These are phyloP conservation scores for Parmelia sp. DNA, from an alignment of 495 filamentous ascomycete genomes.

Conservation along the genomic window DNA sequence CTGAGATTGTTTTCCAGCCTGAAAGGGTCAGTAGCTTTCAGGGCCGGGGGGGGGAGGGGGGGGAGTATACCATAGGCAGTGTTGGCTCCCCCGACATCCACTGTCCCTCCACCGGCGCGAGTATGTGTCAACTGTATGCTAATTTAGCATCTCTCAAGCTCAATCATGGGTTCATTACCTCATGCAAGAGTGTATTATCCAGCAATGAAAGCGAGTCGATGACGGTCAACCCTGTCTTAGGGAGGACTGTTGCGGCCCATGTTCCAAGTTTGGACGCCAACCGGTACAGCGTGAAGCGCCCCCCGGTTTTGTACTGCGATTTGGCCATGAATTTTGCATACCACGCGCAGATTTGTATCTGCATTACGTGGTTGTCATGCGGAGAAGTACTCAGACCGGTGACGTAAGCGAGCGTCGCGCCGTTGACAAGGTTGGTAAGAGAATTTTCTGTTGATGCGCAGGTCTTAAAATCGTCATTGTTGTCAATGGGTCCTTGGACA, in stretches of 20 bases:
- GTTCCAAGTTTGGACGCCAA: not conserved
- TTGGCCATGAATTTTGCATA: not conserved
- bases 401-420: not conserved
- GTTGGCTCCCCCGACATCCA: not conserved
- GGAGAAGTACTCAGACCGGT: not conserved
- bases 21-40: not conserved
- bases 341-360: not conserved
- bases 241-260: not conserved
- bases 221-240: not conserved
- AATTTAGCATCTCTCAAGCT: not conserved
- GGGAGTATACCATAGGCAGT: not conserved
- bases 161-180: not conserved
- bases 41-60: not conserved
- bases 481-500: not conserved
- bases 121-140: not conserved
- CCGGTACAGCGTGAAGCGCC: not conserved
- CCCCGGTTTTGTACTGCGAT: not conserved
- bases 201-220: not conserved
- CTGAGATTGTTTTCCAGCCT: not conserved
- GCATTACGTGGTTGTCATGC: not conserved
- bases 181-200: constrained; percentile 1
- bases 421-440: not conserved
- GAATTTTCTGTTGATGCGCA: not conserved
- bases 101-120: not conserved
- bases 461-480: not conserved